Evolutionary conservation across 2,329 filamentous ascomycete genomes (phyloP).

Genomic region (Rhinocladiella mackenziei): DNA sequence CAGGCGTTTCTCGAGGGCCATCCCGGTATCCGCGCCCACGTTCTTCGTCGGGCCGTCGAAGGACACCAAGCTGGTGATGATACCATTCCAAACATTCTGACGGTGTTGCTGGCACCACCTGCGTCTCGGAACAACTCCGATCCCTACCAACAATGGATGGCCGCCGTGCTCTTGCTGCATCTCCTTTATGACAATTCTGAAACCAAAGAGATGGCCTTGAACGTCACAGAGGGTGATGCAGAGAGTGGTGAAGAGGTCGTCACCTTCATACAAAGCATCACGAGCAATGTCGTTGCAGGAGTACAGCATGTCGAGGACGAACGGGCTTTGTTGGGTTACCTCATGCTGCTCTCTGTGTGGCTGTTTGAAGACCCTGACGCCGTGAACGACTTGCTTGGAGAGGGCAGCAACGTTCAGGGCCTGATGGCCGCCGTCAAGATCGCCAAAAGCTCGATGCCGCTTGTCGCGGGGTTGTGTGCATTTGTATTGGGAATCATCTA

Average conservation of each 20-base stretch:
- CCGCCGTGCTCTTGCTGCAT: slow-evolving; percentile 80
- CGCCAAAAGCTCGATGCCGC: slow-evolving; percentile 54
- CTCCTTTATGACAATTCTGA: slow-evolving; percentile 74
- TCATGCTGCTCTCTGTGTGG: slow-evolving; percentile 86
- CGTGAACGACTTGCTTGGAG: slow-evolving; percentile 86
- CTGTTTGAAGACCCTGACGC: slow-evolving; percentile 87
- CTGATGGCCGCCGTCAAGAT: slow-evolving; percentile 72
- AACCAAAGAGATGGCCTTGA: slow-evolving; percentile 74
- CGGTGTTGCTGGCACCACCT: slow-evolving; percentile 68
- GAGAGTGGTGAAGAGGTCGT: slow-evolving; percentile 90
- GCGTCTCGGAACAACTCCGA: slow-evolving; percentile 63
- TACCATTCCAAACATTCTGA: slow-evolving; percentile 83
- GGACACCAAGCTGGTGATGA: slow-evolving; percentile 74
- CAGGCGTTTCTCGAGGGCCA: slow-evolving; percentile 89
- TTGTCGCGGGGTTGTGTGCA: slow-evolving; percentile 78
- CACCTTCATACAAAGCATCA: slow-evolving; percentile 83
- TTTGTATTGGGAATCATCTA: slow-evolving; percentile 84
- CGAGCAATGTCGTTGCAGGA: slow-evolving; percentile 77
- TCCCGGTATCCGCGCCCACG: slow-evolving; percentile 75
- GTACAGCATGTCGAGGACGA: slow-evolving; percentile 73
- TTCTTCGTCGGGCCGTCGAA: slow-evolving; percentile 81
- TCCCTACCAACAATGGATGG: slow-evolving; percentile 86
- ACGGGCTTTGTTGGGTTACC: slow-evolving; percentile 74
- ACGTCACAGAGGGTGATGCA: slow-evolving; percentile 82
- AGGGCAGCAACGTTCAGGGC: slow-evolving; percentile 87